Evolutionary conservation across 139 green algal genomes (phyloP), one percentile per base, ranked within the genome.

Genomic region (Volvox reticuliferus): DNA sequence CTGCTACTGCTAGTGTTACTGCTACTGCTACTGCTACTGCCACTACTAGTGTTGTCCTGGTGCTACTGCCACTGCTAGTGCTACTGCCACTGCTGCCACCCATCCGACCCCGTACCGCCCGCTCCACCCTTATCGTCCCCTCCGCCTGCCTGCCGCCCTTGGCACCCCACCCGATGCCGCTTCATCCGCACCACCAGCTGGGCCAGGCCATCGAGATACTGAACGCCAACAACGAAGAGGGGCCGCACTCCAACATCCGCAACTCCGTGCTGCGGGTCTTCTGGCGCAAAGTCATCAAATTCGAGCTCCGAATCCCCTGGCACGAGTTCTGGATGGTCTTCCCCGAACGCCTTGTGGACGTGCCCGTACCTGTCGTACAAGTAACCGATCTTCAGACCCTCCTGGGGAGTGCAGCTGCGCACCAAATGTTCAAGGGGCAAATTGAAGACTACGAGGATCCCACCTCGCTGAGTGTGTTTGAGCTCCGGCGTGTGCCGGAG

Each of bases 221-320:
- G n/a, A 82, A 82, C 32, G 76, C 76, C 30, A 82, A 55, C 76
- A 82, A 82, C 32, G 76, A 82, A 30, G 76, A 82, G 76, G 76
- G 76, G 30, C 76, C 76, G 18, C 76, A 82, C 76, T 82, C 76
- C 76, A 82, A 82, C 76, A 82, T 82, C 76, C 76, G 76, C 76
- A 82, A 82, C 76, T 82, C 76, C 1, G 33, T 82, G 33, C 76
- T 82, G 18, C 76, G 76, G 13, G 76, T 82, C 76, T 82, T 82
- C 32, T 82, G 76, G 76, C 76, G 76, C 76, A 82, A 82, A 30
- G 76, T 82, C 76, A 61, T 82, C 6, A 82, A 61, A 35, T 82
- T 82, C 32, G 76, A 82, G 22, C 32, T 82, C 14, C 76, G 76
- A 17, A 61, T 82, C 14, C 76, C 76, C 32, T 82, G 76, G 76